Conservation (phyloP, 805 yeast genomes). For the Saturnispora saitoi region DNA sequence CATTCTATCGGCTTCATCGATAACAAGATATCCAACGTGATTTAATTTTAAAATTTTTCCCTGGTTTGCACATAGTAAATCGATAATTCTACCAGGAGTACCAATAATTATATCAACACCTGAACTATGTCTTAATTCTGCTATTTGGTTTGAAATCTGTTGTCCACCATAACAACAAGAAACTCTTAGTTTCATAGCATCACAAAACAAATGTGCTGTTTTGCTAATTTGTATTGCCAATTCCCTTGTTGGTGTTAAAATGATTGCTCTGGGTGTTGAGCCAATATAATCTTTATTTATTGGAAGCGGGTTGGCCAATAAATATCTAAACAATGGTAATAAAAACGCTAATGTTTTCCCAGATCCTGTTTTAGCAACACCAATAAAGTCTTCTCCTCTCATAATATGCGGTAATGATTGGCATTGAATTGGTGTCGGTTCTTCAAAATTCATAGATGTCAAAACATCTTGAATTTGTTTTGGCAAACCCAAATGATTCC, state of each 20-base stretch:
- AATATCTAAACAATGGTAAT: slow-evolving; percentile 76
- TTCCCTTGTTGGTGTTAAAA: slow-evolving; percentile 90
- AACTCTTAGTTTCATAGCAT: slow-evolving; percentile 40
- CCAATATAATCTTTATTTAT: slow-evolving; percentile 30
- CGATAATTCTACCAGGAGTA: slow-evolving; percentile 93
- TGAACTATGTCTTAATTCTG: slow-evolving; percentile 48
- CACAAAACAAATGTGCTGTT: slow-evolving; percentile 54
- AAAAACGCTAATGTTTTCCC: slow-evolving; percentile 90
- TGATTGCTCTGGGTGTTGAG: slow-evolving; percentile 69
- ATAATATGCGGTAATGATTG: slow-evolving; percentile 87
- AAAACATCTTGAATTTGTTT: slow-evolving; percentile 46
- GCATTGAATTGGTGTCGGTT: slow-evolving; percentile 83
- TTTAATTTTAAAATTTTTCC: slow-evolving; percentile 66
- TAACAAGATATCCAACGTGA: slow-evolving; percentile 70
- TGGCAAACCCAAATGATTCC: slow-evolving; percentile 81
- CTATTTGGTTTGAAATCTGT: slow-evolving; percentile 71
- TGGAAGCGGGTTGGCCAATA: slow-evolving; percentile 48
- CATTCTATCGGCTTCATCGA: slow-evolving; percentile 96
- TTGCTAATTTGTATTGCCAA: slow-evolving; percentile 74
- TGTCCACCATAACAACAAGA: slow-evolving; percentile 91
- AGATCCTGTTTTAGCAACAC: slow-evolving; percentile 93
- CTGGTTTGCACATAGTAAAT: slow-evolving; percentile 70
- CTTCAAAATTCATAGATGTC: slow-evolving; percentile 39
- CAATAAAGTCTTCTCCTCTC: slow-evolving; percentile 85
- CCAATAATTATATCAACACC: slow-evolving; percentile 81